Base-by-base conservation (phyloP, 352 stramenopile species). In the Detonula confervacea region DNA sequence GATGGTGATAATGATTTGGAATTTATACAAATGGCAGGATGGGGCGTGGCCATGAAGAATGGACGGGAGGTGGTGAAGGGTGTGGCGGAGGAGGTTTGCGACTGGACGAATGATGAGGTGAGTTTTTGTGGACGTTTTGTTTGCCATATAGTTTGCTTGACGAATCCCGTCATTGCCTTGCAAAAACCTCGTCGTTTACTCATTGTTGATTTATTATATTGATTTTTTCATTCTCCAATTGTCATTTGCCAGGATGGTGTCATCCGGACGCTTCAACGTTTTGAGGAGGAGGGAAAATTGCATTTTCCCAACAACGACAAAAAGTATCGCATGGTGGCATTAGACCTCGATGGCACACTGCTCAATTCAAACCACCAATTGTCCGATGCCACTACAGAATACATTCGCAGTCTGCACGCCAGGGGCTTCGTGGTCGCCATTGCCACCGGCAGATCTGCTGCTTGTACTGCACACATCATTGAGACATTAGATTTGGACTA, bases 1-100 rank as follows among this genome's bases (percentile, higher is more conserved):
- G 91, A 95, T 80, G 91, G 89, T n/a, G 80, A 90, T 20, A 95
- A 95, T 74, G 91, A 95, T 78, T 47, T 91, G 9, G 89, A 95
- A 66, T 91, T 95, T 51, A 37, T 95, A 1, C 20, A 91, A 64
- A 68, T 80, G 27, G 87, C 84, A 16, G 88, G 91, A 25, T 57
- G 80, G 51, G 88, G 91, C 14, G 60, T 93, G 39, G 89, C 88
- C 0, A 94, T 95, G 88, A 87, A 90, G 18, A 95, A 95, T 82
- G 89, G 73, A 5, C 68, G 87, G 55, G 60, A 80, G 18, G 44
- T 20, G 25, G 37, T 90, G 20, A 92, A 93, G 66, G 25, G 81
- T 44, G 75, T 79, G 30, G 85, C 87, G 12, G 76, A 92, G 73
- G 60, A 74, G 24, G 71, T 90, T 46, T 81, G 82, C 7, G 62